Percentiles rank a stretch among this genome's conserved stretches.
Conservation (phyloP, 305 asterid species). For the Withania somnifera region DNA sequence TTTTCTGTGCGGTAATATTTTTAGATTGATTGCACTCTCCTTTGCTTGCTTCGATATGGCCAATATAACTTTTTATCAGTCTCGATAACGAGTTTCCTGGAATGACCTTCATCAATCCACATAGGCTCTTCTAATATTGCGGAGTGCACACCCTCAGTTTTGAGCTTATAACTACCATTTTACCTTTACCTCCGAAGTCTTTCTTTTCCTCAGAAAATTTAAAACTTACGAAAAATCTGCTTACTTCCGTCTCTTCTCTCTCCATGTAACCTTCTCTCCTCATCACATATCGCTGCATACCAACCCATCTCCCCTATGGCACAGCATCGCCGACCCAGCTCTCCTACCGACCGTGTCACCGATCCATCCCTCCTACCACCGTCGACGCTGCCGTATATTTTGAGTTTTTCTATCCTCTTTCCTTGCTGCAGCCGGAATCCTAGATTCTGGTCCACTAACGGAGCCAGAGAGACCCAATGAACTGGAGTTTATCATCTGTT, state of each 20-base stretch:
- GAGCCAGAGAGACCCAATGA: background rate
- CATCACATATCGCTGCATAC: background rate
- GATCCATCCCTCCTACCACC: background rate
- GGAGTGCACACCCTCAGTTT: background rate
- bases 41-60: background rate
- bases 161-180: background rate
- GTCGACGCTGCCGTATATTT: background rate
- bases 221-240: background rate
- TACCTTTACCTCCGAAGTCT: background rate
- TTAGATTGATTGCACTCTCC: background rate
- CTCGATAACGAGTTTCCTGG: background rate
- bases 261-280: background rate
- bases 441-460: background rate
- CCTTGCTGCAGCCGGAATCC: background rate
- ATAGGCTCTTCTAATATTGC: background rate
- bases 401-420: background rate
- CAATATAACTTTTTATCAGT: background rate
- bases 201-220: background rate
- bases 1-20: background rate
- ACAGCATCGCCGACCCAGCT: background rate
- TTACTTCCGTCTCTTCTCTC: background rate
- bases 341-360: background rate
- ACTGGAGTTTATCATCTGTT: background rate
- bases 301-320: background rate
- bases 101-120: background rate